These are phyloP conservation scores for Peronospora destructor DNA, from an alignment of 352 stramenopile genomes.

Conservation along the genomic window DNA sequence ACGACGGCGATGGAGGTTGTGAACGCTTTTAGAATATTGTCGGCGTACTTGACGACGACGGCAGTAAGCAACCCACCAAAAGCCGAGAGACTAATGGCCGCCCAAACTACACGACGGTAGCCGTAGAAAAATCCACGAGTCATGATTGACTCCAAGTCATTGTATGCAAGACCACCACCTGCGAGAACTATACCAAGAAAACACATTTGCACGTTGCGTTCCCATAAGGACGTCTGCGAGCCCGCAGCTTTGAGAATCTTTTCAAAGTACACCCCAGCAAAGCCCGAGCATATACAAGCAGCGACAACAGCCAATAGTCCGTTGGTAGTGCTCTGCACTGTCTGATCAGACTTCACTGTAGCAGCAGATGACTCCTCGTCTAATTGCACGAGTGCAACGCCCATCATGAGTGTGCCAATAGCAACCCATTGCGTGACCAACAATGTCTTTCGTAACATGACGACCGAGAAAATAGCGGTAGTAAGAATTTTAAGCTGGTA, in stretches of 20 bases:
- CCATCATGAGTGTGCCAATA: slow-evolving; percentile 75
- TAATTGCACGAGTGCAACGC: slow-evolving; percentile 71
- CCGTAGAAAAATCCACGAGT: slow-evolving; percentile 72
- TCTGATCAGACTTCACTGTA: slow-evolving; percentile 7
- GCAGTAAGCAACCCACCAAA: slow-evolving; percentile 74
- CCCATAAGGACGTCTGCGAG: slow-evolving; percentile 63
- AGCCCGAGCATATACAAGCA: slow-evolving; percentile 74
- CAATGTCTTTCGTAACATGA: slow-evolving; percentile 63
- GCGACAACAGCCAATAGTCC: slow-evolving; percentile 61
- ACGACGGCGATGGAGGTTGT: slow-evolving; percentile 79
- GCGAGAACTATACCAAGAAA: slow-evolving; percentile 62
- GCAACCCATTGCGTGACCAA: slow-evolving; percentile 70
- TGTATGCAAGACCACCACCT: slow-evolving; percentile 48
- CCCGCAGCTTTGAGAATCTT: slow-evolving; percentile 73
- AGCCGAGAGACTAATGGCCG: slow-evolving; percentile 55
- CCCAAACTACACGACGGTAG: slow-evolving; percentile 74
- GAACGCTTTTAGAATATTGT: slow-evolving; percentile 86
- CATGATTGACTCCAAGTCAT: slow-evolving; percentile 50
- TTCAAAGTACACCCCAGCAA: slow-evolving; percentile 83
- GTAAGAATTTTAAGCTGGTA: slow-evolving; percentile 88
- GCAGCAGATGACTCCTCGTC: slow-evolving; percentile 32
- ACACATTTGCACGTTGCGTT: slow-evolving; percentile 81
- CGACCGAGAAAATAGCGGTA: slow-evolving; percentile 80
- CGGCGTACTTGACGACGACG: slow-evolving; percentile 81
- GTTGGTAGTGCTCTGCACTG: slow-evolving; percentile 52